Base-by-base conservation (phyloP, 208 protist genomes). In the Acanthamoeba royreba region DNA sequence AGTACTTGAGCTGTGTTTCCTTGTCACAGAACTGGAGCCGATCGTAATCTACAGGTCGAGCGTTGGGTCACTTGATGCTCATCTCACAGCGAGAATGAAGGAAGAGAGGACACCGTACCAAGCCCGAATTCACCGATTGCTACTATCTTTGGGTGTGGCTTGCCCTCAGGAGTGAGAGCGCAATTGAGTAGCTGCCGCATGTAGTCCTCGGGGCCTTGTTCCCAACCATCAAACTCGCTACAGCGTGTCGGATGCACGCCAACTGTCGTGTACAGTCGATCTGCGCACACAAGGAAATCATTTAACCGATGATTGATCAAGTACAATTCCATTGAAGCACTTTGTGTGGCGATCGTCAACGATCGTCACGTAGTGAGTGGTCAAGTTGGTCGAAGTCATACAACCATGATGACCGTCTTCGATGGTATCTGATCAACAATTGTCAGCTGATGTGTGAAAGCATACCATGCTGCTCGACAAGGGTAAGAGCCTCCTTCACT, bases 41-140 rank as follows among this genome's bases (percentile, higher is more conserved):
- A 93, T 99, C 98, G 96, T 99, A 99, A 94, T 99, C 98, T 28
- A 99, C 94, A 74, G 38, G 3, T 2, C n/a, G 19, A 55, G 74
- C 40, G n/a, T n/a, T n/a, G n/a, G n/a, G n/a, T n/a, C n/a, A n/a
- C n/a, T n/a, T n/a, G 8, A 53, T 28, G 43, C 45, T 22, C 45
- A 49, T 45, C 45, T 43, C 33, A 77, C 15, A 72, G 8, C 31
- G 15, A 22, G 25, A 17, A 9, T 47, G 2, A 66, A 88, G 11
- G 33, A 63, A 5, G 7, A 93, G 74, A 33, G 19, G 0, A 89
- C 25, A 47, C 49, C 35, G 72, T 28, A 94, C 86, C 49, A 11
- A 94, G 79, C 55, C 94, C 92, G 95, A 94, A 96, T 42, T 96
- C 94, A 33, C 94, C 93, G 42, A 96, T 33, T 19, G 93, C 94